phyloP scores from a whole-genome alignment of 768 basidiomycete genomes.

The Pleurotus tuber-regium region DNA sequence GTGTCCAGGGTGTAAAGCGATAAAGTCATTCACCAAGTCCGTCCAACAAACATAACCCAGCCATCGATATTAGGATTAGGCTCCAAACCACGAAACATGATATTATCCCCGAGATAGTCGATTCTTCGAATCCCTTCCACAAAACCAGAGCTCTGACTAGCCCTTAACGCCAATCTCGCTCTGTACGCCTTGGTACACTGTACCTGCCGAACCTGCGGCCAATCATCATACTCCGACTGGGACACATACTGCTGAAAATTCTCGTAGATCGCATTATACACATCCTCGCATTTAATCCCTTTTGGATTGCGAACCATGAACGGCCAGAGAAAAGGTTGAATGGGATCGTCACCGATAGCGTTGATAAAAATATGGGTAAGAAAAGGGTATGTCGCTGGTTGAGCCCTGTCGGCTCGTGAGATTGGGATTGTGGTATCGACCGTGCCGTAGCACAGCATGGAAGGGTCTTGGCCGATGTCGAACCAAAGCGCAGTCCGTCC shows the following conservation, averaged over 20 bases:
- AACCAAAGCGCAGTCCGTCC: conserved; percentile 44
- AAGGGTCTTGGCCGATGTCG: conserved; percentile 35
- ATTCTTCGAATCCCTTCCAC: conserved; percentile 30
- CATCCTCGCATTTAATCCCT: conserved; percentile 50
- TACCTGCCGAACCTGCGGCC: conserved; percentile 29
- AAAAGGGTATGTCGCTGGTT: conserved; percentile 65
- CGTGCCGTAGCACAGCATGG: conserved; percentile 28
- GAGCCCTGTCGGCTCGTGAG: conserved; percentile 36
- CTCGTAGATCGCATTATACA: conserved; percentile 43
- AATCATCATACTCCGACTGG: conserved; percentile 33
- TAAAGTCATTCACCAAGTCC: not conserved
- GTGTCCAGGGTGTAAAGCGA: too few relatives aligned
- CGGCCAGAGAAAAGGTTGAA: conserved; percentile 53
- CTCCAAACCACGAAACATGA: conserved; percentile 52
- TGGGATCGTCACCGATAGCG: conserved; percentile 48
- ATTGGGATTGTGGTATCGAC: conserved; percentile 28
- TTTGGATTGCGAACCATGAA: conserved; percentile 43
- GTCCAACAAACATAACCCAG: conserved; percentile 32
- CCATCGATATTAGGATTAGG: conserved; percentile 46
- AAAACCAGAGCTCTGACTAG: conserved; percentile 8
- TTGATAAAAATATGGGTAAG: conserved; percentile 55
- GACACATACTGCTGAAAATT: conserved; percentile 40
- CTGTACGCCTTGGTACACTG: conserved; percentile 29
- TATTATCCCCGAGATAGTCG: conserved; percentile 48
- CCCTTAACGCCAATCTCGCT: conserved; percentile 18